Evolutionary conservation across 805 yeast genomes (phyloP).

Genomic region (Candida nonsorbophila): DNA sequence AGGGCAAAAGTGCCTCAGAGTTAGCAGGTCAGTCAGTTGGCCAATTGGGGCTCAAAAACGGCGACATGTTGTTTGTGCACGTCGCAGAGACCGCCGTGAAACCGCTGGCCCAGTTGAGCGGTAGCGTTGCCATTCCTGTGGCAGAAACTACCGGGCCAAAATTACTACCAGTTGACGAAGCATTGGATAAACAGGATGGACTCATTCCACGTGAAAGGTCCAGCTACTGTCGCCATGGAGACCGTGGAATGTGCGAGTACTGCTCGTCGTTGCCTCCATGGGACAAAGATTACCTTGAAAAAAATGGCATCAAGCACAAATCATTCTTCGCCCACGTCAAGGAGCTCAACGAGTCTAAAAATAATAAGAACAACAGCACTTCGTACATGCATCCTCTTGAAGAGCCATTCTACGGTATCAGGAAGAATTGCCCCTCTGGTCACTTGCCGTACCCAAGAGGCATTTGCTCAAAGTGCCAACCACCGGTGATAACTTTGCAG

Average conservation of each 20-base stretch:
- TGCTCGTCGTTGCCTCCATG: constrained; percentile 95
- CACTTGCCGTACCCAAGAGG: constrained; percentile 95
- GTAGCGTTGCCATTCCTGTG: constrained; percentile 4
- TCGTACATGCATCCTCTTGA: constrained; percentile 73
- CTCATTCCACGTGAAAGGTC: constrained; percentile 61
- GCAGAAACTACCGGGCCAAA: constrained; percentile 8
- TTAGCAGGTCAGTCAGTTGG: constrained; percentile 31
- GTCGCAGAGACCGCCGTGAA: constrained; percentile 19
- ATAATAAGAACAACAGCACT: constrained; percentile 54
- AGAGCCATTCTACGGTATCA: constrained; percentile 63
- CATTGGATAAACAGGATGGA: constrained; percentile 64
- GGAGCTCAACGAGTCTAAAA: constrained; percentile 61
- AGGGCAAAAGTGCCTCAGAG: constrained; percentile 35
- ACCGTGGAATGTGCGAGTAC: constrained; percentile 96
- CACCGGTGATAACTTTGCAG: constrained; percentile 88
- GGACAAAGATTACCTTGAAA: constrained; percentile 73
- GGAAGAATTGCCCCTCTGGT: constrained; percentile 64
- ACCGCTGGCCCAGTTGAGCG: constrained; percentile 2
- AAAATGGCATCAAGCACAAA: constrained; percentile 76
- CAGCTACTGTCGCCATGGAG: constrained; percentile 76
- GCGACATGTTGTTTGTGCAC: constrained; percentile 50
- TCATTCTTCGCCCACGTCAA: constrained; percentile 82
- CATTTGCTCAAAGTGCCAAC: constrained; percentile 94
- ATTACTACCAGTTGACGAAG: constrained; percentile 64
- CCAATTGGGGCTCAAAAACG: constrained; percentile 51